Evolutionary conservation across 2,329 filamentous ascomycete species (phyloP).

Genomic region (Colletotrichum paranaense): DNA sequence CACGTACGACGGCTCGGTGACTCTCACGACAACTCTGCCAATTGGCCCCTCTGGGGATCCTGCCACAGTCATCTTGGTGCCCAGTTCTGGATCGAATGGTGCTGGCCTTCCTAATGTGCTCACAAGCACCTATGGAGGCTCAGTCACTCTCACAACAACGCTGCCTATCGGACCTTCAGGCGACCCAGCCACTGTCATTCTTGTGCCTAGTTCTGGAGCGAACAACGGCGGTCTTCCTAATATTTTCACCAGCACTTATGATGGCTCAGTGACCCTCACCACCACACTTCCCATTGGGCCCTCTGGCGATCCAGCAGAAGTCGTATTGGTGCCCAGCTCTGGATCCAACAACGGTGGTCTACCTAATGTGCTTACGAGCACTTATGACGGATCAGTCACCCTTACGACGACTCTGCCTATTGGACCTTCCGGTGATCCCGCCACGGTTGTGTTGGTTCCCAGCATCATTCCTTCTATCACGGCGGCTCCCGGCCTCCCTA

Average conservation of each 20-base stretch:
- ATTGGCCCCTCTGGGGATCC: background rate
- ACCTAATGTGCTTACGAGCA: background rate
- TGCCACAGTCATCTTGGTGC: background rate
- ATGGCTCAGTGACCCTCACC: too few species aligned
- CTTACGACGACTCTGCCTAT: background rate
- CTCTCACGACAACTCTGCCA: background rate
- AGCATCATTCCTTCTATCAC: background rate
- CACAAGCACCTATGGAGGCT: background rate
- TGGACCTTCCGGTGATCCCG: background rate
- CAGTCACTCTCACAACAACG: background rate
- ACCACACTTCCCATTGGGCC: background rate
- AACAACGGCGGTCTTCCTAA: background rate
- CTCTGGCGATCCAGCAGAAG: background rate
- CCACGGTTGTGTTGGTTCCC: background rate
- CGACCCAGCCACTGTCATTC: background rate
- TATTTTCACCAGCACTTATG: background rate
- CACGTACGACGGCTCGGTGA: background rate
- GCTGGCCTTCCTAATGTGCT: background rate
- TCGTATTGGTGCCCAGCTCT: background rate
- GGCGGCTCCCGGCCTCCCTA: background rate
- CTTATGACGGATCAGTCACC: conserved; percentile 8
- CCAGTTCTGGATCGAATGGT: background rate
- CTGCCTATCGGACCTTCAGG: background rate
- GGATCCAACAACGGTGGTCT: background rate
- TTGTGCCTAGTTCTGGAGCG: background rate